phyloP scores from a whole-genome alignment of 2,329 filamentous ascomycete genomes.

The Huntiella bhutanensis region DNA sequence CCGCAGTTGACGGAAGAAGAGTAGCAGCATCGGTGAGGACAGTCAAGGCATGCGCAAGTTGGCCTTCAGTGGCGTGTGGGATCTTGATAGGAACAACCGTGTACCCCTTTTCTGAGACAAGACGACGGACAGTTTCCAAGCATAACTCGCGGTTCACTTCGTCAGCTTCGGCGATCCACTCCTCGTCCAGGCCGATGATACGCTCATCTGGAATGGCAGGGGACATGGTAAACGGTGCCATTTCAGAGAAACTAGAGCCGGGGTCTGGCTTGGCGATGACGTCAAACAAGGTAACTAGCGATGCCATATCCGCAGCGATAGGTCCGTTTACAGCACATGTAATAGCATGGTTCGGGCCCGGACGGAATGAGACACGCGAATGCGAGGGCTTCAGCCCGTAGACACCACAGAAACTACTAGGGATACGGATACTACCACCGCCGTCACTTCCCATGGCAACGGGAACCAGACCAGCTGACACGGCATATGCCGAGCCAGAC shows the following conservation, averaged over 20 bases:
- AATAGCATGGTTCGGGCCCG: slow-evolving; percentile 37
- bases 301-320: slow-evolving; percentile 46
- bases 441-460: slow-evolving; percentile 55
- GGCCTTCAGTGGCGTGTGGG: slow-evolving; percentile 41
- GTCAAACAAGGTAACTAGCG: slow-evolving; percentile 46
- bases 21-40: slow-evolving; percentile 45
- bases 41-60: slow-evolving; percentile 54
- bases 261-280: slow-evolving; percentile 46
- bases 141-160: slow-evolving; percentile 25
- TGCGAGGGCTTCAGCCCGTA: slow-evolving; percentile 59
- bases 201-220: slow-evolving; percentile 19
- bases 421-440: slow-evolving; percentile 57
- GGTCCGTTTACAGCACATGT: slow-evolving; percentile 49
- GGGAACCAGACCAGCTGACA: slow-evolving; percentile 50
- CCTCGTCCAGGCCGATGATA: slow-evolving; percentile 42
- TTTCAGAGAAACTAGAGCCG: slow-evolving; percentile 31
- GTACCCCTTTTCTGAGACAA: slow-evolving; percentile 35
- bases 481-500: slow-evolving; percentile 52
- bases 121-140: slow-evolving; percentile 27
- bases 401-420: slow-evolving; percentile 50
- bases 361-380: slow-evolving; percentile 42
- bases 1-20: slow-evolving; percentile 25
- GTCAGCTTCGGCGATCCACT: slow-evolving; percentile 37
- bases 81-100: slow-evolving; percentile 34
- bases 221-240: slow-evolving; percentile 16